A percentile compares a stretch with the other conserved stretches of the same genome.
phyloP scores from a whole-genome alignment of 75 land plant species.

The Chamaecyparis obtusa region DNA sequence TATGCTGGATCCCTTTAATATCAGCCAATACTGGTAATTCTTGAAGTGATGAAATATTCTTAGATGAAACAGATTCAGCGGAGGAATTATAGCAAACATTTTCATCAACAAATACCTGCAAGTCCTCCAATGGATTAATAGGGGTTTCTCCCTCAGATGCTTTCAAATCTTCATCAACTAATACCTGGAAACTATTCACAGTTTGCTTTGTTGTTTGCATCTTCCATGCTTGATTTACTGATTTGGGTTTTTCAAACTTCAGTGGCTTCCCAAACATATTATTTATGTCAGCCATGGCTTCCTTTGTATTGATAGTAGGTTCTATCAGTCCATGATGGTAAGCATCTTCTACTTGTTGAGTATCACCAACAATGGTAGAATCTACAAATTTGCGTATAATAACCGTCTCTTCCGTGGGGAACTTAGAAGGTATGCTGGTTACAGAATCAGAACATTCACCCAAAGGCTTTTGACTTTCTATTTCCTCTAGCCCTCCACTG shows the following conservation, averaged over 20 bases:
- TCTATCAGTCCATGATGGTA: constrained; percentile 85
- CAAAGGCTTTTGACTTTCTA: not conserved
- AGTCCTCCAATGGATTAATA: constrained; percentile 5
- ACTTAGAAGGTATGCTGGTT: not conserved
- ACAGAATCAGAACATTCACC: not conserved
- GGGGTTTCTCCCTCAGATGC: not conserved
- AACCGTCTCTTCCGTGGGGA: constrained; percentile 51
- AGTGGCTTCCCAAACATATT: constrained; percentile 85
- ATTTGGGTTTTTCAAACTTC: constrained; percentile 27
- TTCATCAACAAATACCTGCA: constrained; percentile 25
- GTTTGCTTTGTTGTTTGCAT: not conserved
- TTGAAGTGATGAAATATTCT: not conserved
- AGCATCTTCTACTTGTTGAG: constrained; percentile 50
- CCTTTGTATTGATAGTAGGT: constrained; percentile 73
- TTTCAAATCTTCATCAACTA: constrained; percentile 18
- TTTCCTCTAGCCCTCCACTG: not conserved
- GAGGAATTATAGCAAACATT: constrained; percentile 12
- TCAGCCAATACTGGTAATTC: not conserved
- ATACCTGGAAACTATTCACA: constrained; percentile 28
- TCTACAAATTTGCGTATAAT: constrained; percentile 50
- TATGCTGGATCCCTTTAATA: not conserved
- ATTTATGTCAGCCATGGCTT: constrained; percentile 76
- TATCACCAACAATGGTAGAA: constrained; percentile 42
- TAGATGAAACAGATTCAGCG: not conserved
- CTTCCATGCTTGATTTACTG: not conserved